A percentile compares a stretch with the other conserved stretches of the same genome.
These are phyloP conservation scores for Ilyonectria robusta DNA, from an alignment of 2,329 filamentous ascomycete genomes.

Conservation along the genomic window DNA sequence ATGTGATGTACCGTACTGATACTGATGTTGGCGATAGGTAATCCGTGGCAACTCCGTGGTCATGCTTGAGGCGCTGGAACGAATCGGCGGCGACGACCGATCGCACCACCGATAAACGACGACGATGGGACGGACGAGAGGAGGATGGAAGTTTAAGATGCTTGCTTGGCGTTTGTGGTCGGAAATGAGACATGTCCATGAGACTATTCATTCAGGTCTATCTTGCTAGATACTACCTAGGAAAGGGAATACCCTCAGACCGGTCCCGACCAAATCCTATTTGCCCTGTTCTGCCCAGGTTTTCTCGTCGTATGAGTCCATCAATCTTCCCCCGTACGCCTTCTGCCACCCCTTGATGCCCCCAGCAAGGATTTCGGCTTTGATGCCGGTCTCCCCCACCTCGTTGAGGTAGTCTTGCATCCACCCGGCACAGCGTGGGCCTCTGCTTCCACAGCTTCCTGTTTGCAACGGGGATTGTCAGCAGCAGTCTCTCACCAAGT, in stretches of 20 bases:
- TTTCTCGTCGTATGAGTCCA: conserved; percentile 66
- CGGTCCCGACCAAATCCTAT: conserved; percentile 34
- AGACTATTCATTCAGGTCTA: conserved; percentile 41
- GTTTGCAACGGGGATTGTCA: background rate
- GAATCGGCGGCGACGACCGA: conserved; percentile 75
- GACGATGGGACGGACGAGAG: conserved; percentile 23
- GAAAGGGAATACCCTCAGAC: conserved; percentile 43
- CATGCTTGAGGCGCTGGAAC: conserved; percentile 89
- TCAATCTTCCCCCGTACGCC: conserved; percentile 60
- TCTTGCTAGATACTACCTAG: conserved; percentile 50
- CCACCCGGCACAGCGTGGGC: conserved; percentile 68
- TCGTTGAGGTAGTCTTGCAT: conserved; percentile 69
- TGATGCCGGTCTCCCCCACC: conserved; percentile 58
- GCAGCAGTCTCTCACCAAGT: conserved; percentile 1
- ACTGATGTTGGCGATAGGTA: conserved; percentile 69
- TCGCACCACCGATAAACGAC: conserved; percentile 51
- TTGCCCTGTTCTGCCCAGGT: conserved; percentile 50
- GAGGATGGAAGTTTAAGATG: conserved; percentile 41
- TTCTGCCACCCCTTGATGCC: conserved; percentile 71
- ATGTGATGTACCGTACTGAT: background rate
- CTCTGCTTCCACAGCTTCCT: conserved; percentile 67
- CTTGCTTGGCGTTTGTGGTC: conserved; percentile 55
- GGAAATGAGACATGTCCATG: conserved; percentile 45
- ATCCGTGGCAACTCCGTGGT: conserved; percentile 98
- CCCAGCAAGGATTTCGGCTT: conserved; percentile 64